Percentiles rank a stretch among this genome's conserved stretches.
Evolutionary conservation across 1,284 basidiomycete species (phyloP).

Genomic region (Austroboletus sp.): DNA sequence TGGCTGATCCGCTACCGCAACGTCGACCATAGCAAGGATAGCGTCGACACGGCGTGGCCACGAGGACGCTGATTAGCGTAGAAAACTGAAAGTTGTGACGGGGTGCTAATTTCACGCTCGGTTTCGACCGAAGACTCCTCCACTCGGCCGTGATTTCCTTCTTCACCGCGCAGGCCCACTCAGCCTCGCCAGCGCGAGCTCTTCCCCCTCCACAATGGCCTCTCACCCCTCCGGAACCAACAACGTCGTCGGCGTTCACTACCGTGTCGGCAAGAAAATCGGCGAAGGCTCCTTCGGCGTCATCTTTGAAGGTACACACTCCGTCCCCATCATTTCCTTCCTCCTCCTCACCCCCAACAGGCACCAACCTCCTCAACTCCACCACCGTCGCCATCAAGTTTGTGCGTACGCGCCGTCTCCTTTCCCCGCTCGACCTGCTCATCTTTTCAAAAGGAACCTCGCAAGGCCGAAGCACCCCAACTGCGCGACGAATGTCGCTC

Average conservation of each 20-base stretch:
- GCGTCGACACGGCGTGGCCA: not conserved
- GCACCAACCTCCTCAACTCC: slow-evolving; percentile 83
- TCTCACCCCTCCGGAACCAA: slow-evolving; percentile 55
- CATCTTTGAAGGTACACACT: slow-evolving; percentile 63
- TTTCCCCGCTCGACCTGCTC: slow-evolving; percentile 14
- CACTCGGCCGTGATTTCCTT: slow-evolving; percentile 18
- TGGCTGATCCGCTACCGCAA: too few species aligned
- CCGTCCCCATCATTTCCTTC: slow-evolving; percentile 3
- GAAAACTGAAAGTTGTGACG: not conserved
- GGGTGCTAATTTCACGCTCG: slow-evolving; percentile 7
- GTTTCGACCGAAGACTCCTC: slow-evolving; percentile 24
- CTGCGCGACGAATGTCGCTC: slow-evolving; percentile 95
- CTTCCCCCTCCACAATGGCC: not conserved
- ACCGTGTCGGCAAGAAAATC: slow-evolving; percentile 80
- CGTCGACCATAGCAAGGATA: not conserved
- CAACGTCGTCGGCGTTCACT: slow-evolving; percentile 70
- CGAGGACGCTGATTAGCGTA: not conserved
- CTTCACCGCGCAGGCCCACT: slow-evolving; percentile 26
- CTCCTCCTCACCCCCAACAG: slow-evolving; percentile 47
- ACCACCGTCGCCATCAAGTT: slow-evolving; percentile 98
- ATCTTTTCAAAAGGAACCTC: slow-evolving; percentile 68
- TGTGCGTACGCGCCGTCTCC: slow-evolving; percentile 68
- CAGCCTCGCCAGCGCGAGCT: slow-evolving; percentile 22
- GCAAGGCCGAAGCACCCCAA: slow-evolving; percentile 97
- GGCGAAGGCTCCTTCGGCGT: slow-evolving; percentile 82